Base-by-base conservation (phyloP, 2,329 filamentous ascomycete species). In the Cladosporium sphaerospermum region DNA sequence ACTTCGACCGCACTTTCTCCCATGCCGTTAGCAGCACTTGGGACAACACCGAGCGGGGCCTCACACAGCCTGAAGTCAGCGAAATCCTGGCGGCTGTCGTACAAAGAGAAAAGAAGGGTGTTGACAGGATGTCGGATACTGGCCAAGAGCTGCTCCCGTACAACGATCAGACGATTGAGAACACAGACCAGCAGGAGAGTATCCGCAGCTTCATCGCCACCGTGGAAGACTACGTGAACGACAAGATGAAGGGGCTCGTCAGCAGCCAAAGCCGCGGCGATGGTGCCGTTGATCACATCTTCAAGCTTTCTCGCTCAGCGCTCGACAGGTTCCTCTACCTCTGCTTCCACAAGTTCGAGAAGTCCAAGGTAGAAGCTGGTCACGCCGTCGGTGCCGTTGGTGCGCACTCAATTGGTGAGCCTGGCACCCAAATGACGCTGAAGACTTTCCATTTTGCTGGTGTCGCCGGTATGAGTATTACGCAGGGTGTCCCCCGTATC, bases 391-490 rank as follows among this genome's bases (percentile, higher is more conserved):
- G 93, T 57, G 93, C 93, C 13, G 90, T 97, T 36, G 93, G 93
- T 59, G 93, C 93, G 1, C 93, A 99, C 70, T 97, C 92, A 1
- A 99, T 99, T 62, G 93, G 93, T 72, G 93, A 99, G 67, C 93
- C 93, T 0, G 93, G 93, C 68, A 99, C 93, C 0, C 93, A 99
- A 71, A 99, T 99, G 93, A 99, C 93, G 1, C 75, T 99, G 59
- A 97, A 97, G 75, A 97, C 93, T 67, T 97, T 97, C 83, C 93
- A 97, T 86, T 99, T 99, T 76, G 93, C 93, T 67, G 93, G 93
- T 87, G 93, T 99, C 59, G 93, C 93, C 41, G 92, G 92, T 69
- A 97, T 99, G 93, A 96, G 89, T 79, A 96, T 99, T 67, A 99
- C 93, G 0, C 89, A 96, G 67, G 93, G 93, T 88, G 93, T 99